These are phyloP conservation scores for Kodamaea derodonti DNA, from an alignment of 1,139 yeast species.

Conservation along the genomic window DNA sequence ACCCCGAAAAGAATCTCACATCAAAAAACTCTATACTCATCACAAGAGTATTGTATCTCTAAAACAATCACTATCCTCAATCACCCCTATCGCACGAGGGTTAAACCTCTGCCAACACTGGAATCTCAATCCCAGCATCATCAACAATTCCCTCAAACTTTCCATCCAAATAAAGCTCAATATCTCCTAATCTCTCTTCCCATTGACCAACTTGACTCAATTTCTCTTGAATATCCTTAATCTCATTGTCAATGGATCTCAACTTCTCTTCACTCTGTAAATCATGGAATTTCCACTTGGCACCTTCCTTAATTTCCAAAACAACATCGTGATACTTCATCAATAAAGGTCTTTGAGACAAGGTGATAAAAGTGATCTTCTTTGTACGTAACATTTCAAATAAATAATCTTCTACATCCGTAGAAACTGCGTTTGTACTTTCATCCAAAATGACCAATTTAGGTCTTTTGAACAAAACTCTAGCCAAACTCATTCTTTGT, in stretches of 20 bases:
- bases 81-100: too few species aligned
- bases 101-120: too few species aligned
- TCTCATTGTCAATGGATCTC: slow-evolving; percentile 61
- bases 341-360: slow-evolving; percentile 81
- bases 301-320: slow-evolving; percentile 58
- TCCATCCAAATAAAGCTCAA: slow-evolving; percentile 43
- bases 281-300: slow-evolving; percentile 44
- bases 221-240: slow-evolving; percentile 54
- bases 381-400: slow-evolving; percentile 72
- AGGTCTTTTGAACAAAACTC: slow-evolving; percentile 79
- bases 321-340: slow-evolving; percentile 80
- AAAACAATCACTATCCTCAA: too few species aligned
- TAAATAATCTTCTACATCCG: slow-evolving; percentile 85
- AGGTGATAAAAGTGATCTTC: slow-evolving; percentile 75
- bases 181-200: slow-evolving; percentile 46
- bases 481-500: slow-evolving; percentile 87
- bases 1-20: too few species aligned
- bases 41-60: too few species aligned
- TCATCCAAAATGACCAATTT: slow-evolving; percentile 85
- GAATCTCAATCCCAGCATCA: background rate
- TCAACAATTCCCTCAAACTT: slow-evolving; percentile 18
- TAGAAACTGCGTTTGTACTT: slow-evolving; percentile 88
- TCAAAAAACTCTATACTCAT: too few species aligned
- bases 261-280: slow-evolving; percentile 60
- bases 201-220: slow-evolving; percentile 49